phyloP scores from a whole-genome alignment of 1,284 basidiomycete species.

The Ceratobasidium sp. region DNA sequence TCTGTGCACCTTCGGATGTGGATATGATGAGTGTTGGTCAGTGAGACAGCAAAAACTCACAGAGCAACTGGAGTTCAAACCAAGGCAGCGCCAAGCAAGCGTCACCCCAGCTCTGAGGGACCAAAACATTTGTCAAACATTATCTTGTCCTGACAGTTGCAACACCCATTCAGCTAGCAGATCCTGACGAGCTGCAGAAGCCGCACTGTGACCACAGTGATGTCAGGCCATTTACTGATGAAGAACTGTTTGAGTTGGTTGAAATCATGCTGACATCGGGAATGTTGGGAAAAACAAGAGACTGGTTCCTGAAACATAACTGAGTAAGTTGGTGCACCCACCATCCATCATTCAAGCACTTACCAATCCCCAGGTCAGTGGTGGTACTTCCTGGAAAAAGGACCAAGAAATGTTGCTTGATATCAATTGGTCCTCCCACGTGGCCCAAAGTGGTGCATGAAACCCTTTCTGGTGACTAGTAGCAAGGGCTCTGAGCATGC shows the following conservation, averaged over 20 bases:
- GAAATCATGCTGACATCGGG: not conserved
- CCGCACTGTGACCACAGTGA: not conserved
- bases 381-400: not conserved
- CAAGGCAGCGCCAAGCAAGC: not conserved
- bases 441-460: not conserved
- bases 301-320: not conserved
- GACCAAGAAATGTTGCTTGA: not conserved
- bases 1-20: too few species aligned
- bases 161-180: not conserved
- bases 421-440: constrained; percentile 11
- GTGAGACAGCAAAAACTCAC: not conserved
- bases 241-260: not conserved
- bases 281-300: not conserved
- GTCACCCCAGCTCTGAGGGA: not conserved
- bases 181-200: not conserved
- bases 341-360: too few species aligned
- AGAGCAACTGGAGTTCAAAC: not conserved
- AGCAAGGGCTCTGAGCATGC: constrained; percentile 45
- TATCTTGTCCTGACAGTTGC: not conserved
- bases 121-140: not conserved
- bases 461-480: constrained; percentile 41
- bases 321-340: not conserved
- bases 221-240: not conserved
- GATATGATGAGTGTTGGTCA: not conserved
- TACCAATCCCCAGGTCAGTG: too few species aligned